Evolutionary conservation across 2,329 filamentous ascomycete genomes (phyloP), one percentile per base, ranked within the genome.

Genomic region (Periconia macrospinosa): DNA sequence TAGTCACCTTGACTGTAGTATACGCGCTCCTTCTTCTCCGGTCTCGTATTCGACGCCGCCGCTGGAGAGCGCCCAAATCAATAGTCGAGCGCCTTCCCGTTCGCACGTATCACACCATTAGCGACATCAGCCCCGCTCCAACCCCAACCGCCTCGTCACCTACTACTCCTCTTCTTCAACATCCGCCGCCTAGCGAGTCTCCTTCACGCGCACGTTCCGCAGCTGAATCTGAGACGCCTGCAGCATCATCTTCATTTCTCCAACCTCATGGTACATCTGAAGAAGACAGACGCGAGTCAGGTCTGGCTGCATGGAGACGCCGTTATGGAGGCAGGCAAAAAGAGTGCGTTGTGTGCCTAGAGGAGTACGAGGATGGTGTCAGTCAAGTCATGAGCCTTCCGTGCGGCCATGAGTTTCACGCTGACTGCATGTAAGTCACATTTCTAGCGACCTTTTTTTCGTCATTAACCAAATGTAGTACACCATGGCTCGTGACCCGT

Each of bases 331-430:
- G 85, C 35, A 80, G 84, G 57, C 86, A 88, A 71, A 86, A 91
- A 9, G 94, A 99, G 73, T 99, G 94, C 70, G 93, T 97, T 13
- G 93, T 99, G 2, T 99, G 94, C 66, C 78, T 99, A 33, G 94
- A 99, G 70, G 94, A 99, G 71, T 99, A 97, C 68, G 81, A 96
- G 19, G 92, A 97, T 73, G 94, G 94, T 40, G 87, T 97, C 65
- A 96, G 92, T 72, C 86, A 86, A 67, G 93, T 99, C 40, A 99
- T 99, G 94, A 95, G 92, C 69, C 78, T 99, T 54, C 94, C 94
- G 9, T 99, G 94, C 75, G 94, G 94, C 35, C 94, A 99, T 72
- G 94, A 99, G 69, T 99, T 97, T 75, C 94, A 99, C 74, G 93
- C 83, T 27, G 92, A 96, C 71, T 99, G 94, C 92, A 97, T 99